Evolutionary conservation across 768 basidiomycete species (phyloP), one percentile per base, ranked within the genome.

Genomic region (Suillus paluster): DNA sequence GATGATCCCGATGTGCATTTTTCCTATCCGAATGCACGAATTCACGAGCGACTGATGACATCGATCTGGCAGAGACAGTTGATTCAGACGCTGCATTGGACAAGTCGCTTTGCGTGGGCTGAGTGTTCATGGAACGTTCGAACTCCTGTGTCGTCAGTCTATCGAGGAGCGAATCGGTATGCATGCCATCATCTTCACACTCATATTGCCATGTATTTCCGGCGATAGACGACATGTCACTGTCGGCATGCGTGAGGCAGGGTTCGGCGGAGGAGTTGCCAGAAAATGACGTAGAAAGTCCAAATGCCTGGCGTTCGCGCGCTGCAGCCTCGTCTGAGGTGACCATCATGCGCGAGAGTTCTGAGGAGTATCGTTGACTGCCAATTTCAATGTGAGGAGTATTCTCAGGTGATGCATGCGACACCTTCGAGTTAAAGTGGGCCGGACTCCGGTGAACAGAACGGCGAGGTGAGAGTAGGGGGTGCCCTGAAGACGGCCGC

Each of bases 251-350:
- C 7, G 80, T 62, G 34, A 73, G 59, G 19, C 6, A 12, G 11
- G 49, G 27, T 50, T 50, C 30, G n/a, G 30, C 49, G 27, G 58
- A 55, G 23, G 61, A 54, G 42, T 58, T 52, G 30, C 53, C 48
- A 8, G 60, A 44, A 10, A 76, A 73, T 4, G 83, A 83, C 3
- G 80, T 74, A 5, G 78, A 79, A 50, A 86, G 82, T 6, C 85
- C 86, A 64, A 84, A 81, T n/a, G 80, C 83, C 63, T 75, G 75
- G 46, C 81, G 74, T 64, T 85, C 81, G 15, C 79, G 77, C 46
- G 79, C 79, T 36, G 82, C 81, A 17, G 78, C 78, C 2, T 73
- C 74, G 21, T 70, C 66, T 17, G 69, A 78, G 14, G 45, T 67
- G 34, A 60, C 71, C 67, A 66, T 68, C 49, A 74, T 65, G 9